Conservation (phyloP, 2,329 filamentous ascomycete genomes). For the Magnaporthiopsis rhizophila region DNA sequence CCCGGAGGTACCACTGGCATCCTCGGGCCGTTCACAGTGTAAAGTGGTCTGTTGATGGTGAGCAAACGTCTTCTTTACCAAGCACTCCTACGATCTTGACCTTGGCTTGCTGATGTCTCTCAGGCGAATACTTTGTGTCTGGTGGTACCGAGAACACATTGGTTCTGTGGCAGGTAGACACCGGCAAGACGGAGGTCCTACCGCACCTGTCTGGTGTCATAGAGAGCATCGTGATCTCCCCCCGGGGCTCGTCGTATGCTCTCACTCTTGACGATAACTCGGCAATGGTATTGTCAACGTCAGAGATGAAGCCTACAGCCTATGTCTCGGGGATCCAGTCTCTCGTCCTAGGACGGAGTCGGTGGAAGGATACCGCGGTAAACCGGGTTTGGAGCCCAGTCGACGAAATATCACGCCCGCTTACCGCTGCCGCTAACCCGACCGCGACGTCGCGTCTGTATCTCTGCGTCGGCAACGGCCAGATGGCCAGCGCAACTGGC, state of each 20-base stretch:
- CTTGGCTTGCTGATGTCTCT: slow-evolving; percentile 12
- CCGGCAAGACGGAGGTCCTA: slow-evolving; percentile 70
- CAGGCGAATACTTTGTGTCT: slow-evolving; percentile 88
- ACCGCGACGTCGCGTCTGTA: slow-evolving; percentile 55
- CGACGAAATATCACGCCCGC: slow-evolving; percentile 36
- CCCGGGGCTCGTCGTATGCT: slow-evolving; percentile 71
- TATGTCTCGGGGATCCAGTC: slow-evolving; percentile 79
- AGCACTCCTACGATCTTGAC: background rate
- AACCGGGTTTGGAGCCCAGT: slow-evolving; percentile 39
- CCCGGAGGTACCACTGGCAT: slow-evolving; percentile 83
- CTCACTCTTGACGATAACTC: slow-evolving; percentile 89
- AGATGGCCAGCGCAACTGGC: slow-evolving; percentile 46
- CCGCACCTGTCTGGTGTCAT: slow-evolving; percentile 86
- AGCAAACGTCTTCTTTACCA: slow-evolving; percentile 16
- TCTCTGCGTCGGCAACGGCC: slow-evolving; percentile 57
- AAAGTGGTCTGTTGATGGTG: slow-evolving; percentile 90
- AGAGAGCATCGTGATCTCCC: slow-evolving; percentile 76
- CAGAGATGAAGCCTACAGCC: slow-evolving; percentile 75
- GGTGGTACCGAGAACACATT: slow-evolving; percentile 85
- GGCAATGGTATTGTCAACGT: slow-evolving; percentile 79
- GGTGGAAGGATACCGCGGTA: slow-evolving; percentile 45
- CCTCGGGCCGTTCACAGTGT: slow-evolving; percentile 72
- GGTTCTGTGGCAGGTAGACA: slow-evolving; percentile 90
- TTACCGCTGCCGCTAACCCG: slow-evolving; percentile 57
- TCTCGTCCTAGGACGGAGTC: slow-evolving; percentile 40